Percentiles rank a stretch among this genome's conserved stretches.
Conservation (phyloP, 352 stramenopile species). For the Phytopythium chamaehyphon region DNA sequence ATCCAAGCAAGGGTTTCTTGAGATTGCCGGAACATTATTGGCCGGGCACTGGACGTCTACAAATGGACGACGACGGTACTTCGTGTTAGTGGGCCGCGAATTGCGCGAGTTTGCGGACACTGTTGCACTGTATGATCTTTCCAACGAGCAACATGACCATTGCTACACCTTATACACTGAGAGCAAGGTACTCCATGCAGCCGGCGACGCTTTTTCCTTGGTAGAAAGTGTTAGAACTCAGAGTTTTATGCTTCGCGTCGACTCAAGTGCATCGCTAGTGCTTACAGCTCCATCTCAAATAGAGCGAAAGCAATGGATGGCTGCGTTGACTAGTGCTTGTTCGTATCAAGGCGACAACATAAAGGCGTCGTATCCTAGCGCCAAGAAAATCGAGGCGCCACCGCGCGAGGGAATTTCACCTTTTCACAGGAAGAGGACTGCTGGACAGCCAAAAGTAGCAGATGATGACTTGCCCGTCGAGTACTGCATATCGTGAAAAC, state of each 20-base stretch:
- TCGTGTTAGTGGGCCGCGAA: slow-evolving; percentile 22
- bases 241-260: slow-evolving; percentile 33
- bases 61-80: slow-evolving; percentile 25
- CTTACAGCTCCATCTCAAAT: slow-evolving; percentile 33
- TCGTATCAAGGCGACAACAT: neutral
- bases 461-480: slow-evolving; percentile 4
- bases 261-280: slow-evolving; percentile 15
- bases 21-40: neutral
- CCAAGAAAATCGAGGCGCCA: neutral
- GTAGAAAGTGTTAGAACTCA: slow-evolving; percentile 20
- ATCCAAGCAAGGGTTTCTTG: slow-evolving; percentile 38
- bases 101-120: slow-evolving; percentile 34
- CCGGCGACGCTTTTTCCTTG: neutral
- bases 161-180: slow-evolving; percentile 17
- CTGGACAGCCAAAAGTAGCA: slow-evolving; percentile 4
- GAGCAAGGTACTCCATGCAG: slow-evolving; percentile 10
- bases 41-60: neutral
- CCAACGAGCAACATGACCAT: slow-evolving; percentile 2
- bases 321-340: slow-evolving; percentile 21
- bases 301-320: slow-evolving; percentile 53
- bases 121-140: slow-evolving; percentile 16
- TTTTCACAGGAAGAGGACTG: neutral
- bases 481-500: slow-evolving; percentile 3
- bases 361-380: slow-evolving; percentile 1
- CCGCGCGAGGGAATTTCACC: neutral